Percentiles rank a stretch among this genome's conserved stretches.
These are phyloP conservation scores for Salmacisia buchloeana DNA, from an alignment of 1,284 basidiomycete genomes.

Conservation along the genomic window DNA sequence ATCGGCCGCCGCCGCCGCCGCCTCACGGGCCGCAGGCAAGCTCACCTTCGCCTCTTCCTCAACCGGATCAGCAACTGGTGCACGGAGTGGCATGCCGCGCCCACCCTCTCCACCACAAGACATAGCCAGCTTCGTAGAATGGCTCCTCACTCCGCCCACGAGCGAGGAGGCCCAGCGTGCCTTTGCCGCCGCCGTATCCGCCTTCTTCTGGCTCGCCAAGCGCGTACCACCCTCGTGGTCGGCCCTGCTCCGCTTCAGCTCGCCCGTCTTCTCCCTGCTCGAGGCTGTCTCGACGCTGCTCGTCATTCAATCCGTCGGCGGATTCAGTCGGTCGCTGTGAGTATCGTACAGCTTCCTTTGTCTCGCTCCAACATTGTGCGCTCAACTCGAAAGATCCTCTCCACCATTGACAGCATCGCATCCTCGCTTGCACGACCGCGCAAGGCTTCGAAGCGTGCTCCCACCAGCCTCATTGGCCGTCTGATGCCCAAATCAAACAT, in stretches of 20 bases:
- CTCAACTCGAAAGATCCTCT: not conserved
- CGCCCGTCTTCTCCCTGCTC: slow-evolving; percentile 45
- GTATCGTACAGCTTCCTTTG: not conserved
- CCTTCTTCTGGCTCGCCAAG: slow-evolving; percentile 32
- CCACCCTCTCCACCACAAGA: not conserved
- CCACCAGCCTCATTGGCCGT: not conserved
- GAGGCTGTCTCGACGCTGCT: slow-evolving; percentile 47
- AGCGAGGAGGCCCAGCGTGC: not conserved
- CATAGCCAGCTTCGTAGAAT: not conserved
- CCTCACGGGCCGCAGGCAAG: not conserved
- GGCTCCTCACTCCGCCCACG: not conserved
- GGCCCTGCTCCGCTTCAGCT: slow-evolving; percentile 36
- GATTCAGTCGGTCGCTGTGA: slow-evolving; percentile 30
- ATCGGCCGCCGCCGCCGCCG: not conserved
- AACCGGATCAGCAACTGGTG: not conserved
- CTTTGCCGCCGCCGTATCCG: slow-evolving; percentile 20
- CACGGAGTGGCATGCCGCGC: not conserved
- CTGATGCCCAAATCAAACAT: slow-evolving; percentile 2
- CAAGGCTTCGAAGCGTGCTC: not conserved
- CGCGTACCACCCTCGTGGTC: slow-evolving; percentile 44
- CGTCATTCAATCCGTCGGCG: slow-evolving; percentile 39
- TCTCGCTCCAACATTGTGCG: no score
- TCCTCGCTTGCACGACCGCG: slow-evolving; percentile 6
- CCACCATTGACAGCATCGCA: not conserved
- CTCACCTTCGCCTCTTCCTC: not conserved